Evolutionary conservation across 2,329 filamentous ascomycete genomes (phyloP), one percentile per base, ranked within the genome.

Genomic region (Thielaviopsis ethacetica): DNA sequence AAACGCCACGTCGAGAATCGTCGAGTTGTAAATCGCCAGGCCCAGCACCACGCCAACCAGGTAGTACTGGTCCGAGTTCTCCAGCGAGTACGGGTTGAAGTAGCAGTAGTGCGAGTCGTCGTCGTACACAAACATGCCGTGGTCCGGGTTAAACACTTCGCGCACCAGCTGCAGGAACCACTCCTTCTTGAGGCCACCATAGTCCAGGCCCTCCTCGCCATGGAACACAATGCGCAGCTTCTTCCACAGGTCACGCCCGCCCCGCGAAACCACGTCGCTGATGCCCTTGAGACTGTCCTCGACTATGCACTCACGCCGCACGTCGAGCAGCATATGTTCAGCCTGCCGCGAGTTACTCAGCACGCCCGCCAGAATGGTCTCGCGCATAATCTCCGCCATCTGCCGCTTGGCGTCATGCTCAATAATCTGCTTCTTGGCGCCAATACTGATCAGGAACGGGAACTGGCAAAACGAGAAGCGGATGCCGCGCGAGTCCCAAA

Each of bases 11-110:
- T 95, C 91, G 19, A 96, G 75, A 64, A 95, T 95, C 0, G 88
- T 95, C 2, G 88, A 94, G 70, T 96, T 95, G 72, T 95, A 95
- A 62, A 96, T 95, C 15, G 91, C 91, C 61, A 96, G 75, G 0
- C 91, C 91, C 58, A 96, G 78, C 7, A 95, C 78, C 13, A 93
- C 88, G 0, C 91, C 91, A 27, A 96, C 86, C 22, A 95, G 77
- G 67, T 93, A 95, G 70, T 88, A 96, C 64, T 95, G 89, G 66
- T 95, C 89, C 0, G 88, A 91, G 0, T 88, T 91, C 68, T 95
- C 91, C 65, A 95, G 90, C 17, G 87, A 88, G 67, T 85, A 82
- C 0, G 90, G 86, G 67, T 95, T 95, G 73, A 96, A 96, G 70
- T 95, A 96, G 71, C 91, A 95, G 67, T 86, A 89, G 53, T 82